Conservation (phyloP, 1,139 yeast genomes). For the Pichia sp. region DNA sequence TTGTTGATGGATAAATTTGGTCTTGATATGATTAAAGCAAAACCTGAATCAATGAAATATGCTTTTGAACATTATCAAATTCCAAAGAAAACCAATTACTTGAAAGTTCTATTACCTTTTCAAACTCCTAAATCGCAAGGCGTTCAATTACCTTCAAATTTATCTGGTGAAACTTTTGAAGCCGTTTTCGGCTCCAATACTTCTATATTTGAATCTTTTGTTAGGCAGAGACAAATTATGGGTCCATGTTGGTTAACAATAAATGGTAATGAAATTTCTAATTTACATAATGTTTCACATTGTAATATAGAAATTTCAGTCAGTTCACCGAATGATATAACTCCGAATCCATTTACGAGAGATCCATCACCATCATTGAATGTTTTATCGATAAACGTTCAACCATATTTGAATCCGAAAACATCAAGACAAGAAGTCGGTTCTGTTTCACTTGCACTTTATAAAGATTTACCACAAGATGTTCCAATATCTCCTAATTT, state of each 20-base stretch:
- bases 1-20: slow-evolving; percentile 56
- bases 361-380: slow-evolving; percentile 55
- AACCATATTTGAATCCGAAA: slow-evolving; percentile 66
- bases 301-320: slow-evolving; percentile 71
- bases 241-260: slow-evolving; percentile 97
- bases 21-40: slow-evolving; percentile 56
- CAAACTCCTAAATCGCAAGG: slow-evolving; percentile 47
- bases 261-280: slow-evolving; percentile 50
- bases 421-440: slow-evolving; percentile 82
- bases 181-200: slow-evolving; percentile 77
- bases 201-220: slow-evolving; percentile 77
- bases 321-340: slow-evolving; percentile 40
- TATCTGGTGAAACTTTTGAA: slow-evolving; percentile 69
- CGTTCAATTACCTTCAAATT: slow-evolving; percentile 49
- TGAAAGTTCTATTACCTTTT: slow-evolving; percentile 71
- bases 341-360: slow-evolving; percentile 39
- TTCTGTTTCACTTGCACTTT: slow-evolving; percentile 70
- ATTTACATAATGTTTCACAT: slow-evolving; percentile 66
- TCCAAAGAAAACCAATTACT: slow-evolving; percentile 74
- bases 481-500: slow-evolving; percentile 51
- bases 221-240: slow-evolving; percentile 75
- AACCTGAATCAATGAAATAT: slow-evolving; percentile 68
- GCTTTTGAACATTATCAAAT: slow-evolving; percentile 81
- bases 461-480: slow-evolving; percentile 62
- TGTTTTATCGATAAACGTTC: slow-evolving; percentile 67